Percentiles rank a stretch among this genome's conserved stretches.
Evolutionary conservation across 2,329 filamentous ascomycete genomes (phyloP).

Genomic region (Juglanconis juglandina): DNA sequence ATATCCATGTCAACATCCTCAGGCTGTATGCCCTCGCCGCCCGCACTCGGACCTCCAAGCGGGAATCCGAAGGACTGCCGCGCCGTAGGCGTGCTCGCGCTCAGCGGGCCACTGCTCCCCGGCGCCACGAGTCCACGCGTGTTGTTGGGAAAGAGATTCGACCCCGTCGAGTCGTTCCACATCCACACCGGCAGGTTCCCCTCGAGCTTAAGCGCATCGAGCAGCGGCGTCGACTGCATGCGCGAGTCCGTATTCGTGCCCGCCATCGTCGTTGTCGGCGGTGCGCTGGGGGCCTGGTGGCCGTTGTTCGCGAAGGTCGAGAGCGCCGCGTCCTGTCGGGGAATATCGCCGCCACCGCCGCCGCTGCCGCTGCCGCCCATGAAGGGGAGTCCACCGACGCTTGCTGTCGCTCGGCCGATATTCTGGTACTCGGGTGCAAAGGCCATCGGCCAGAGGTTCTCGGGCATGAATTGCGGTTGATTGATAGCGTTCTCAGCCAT

Average conservation of each 20-base stretch:
- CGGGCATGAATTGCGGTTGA: slow-evolving; percentile 33
- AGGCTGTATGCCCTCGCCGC: slow-evolving; percentile 2
- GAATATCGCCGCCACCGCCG: slow-evolving; percentile 16
- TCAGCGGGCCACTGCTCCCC: slow-evolving; percentile 1
- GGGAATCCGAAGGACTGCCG: slow-evolving; percentile 15
- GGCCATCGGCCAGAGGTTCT: slow-evolving; percentile 32
- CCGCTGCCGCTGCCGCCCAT: slow-evolving; percentile 9
- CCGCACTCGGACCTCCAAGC: not conserved
- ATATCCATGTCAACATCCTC: slow-evolving; percentile 33
- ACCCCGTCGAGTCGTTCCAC: slow-evolving; percentile 39
- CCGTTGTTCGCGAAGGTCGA: slow-evolving; percentile 9
- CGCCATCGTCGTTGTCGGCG: slow-evolving; percentile 2
- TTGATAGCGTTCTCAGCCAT: slow-evolving; percentile 37
- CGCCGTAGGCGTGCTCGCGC: not conserved
- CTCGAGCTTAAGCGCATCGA: slow-evolving; percentile 40
- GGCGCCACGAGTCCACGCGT: not conserved
- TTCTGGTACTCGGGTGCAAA: slow-evolving; percentile 15
- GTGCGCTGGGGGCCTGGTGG: not conserved
- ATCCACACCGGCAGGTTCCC: slow-evolving; percentile 53
- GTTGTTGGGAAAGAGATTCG: not conserved
- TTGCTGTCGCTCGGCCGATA: slow-evolving; percentile 1
- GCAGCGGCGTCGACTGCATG: slow-evolving; percentile 19
- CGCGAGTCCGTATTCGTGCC: slow-evolving; percentile 1
- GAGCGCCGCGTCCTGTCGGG: slow-evolving; percentile 20
- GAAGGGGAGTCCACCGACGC: slow-evolving; percentile 8